Evolutionary conservation across 768 basidiomycete genomes (phyloP).

Genomic region (Cystobasidium tubakii): DNA sequence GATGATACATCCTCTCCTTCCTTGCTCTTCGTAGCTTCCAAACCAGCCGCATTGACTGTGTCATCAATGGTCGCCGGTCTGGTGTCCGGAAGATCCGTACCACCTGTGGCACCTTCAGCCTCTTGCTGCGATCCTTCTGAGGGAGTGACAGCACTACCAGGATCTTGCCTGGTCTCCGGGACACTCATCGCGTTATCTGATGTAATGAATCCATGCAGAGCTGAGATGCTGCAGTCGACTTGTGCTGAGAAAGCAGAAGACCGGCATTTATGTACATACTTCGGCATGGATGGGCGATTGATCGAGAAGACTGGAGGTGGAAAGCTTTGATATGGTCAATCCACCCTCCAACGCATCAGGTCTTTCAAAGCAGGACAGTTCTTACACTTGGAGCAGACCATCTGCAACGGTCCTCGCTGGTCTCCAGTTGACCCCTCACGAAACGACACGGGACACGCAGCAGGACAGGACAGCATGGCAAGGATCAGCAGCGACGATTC

Average conservation of each 20-base stretch:
- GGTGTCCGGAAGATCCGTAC: not conserved
- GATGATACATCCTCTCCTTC: not conserved
- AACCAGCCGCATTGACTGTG: not conserved
- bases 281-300: too few relatives aligned
- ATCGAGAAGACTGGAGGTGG: too few relatives aligned
- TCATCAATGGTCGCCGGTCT: not conserved
- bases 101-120: not conserved
- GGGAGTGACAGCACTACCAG: not conserved
- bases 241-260: not conserved
- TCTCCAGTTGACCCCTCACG: not conserved
- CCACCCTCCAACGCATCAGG: too few relatives aligned
- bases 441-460: not conserved
- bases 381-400: too few relatives aligned
- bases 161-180: not conserved
- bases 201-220: not conserved
- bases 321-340: too few relatives aligned
- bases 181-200: not conserved
- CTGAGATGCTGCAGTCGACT: not conserved
- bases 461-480: slow-evolving; percentile 2
- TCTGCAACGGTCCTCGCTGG: too few relatives aligned
- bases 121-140: not conserved
- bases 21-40: not conserved
- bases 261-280: not conserved
- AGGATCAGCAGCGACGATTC: not conserved
- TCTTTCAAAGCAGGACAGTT: too few relatives aligned